phyloP scores from a whole-genome alignment of 2,329 filamentous ascomycete species.

The Sclerotinia subarctica region DNA sequence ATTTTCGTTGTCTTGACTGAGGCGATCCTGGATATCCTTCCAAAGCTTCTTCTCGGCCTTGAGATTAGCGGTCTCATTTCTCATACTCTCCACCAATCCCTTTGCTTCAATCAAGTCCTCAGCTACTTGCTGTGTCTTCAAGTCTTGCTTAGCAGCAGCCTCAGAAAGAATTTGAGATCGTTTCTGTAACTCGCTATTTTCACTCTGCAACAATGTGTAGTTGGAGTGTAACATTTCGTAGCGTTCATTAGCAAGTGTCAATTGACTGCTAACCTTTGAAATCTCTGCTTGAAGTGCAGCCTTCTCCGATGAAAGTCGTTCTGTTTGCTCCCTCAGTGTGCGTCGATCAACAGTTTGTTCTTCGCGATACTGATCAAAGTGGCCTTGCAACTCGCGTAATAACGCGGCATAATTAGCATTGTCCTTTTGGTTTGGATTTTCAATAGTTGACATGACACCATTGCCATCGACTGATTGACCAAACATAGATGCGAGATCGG shows the following conservation, averaged over 20 bases:
- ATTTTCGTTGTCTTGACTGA: constrained; percentile 83
- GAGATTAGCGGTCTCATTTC: constrained; percentile 86
- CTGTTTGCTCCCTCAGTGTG: constrained; percentile 79
- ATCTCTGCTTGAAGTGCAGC: constrained; percentile 78
- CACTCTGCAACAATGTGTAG: constrained; percentile 75
- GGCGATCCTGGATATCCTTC: constrained; percentile 87
- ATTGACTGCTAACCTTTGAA: constrained; percentile 74
- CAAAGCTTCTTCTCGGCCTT: constrained; percentile 93
- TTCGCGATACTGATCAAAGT: constrained; percentile 86
- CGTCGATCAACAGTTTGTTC: constrained; percentile 79
- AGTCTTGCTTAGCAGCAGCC: constrained; percentile 82
- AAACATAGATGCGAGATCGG: constrained; percentile 65
- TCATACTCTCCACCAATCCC: constrained; percentile 78
- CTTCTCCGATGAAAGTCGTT: constrained; percentile 78
- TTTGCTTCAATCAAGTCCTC: constrained; percentile 89
- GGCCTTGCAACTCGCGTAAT: constrained; percentile 80
- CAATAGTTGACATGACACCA: constrained; percentile 56
- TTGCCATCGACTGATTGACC: constrained; percentile 64
- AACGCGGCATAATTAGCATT: constrained; percentile 72
- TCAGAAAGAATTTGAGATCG: constrained; percentile 74
- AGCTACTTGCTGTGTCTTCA: constrained; percentile 84
- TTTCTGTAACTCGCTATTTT: constrained; percentile 85
- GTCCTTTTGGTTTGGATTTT: constrained; percentile 51
- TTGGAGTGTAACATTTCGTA: constrained; percentile 89
- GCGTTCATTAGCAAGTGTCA: constrained; percentile 76